Evolutionary conservation across 345 rosid species (phyloP).

Genomic region (Brassica napus): DNA sequence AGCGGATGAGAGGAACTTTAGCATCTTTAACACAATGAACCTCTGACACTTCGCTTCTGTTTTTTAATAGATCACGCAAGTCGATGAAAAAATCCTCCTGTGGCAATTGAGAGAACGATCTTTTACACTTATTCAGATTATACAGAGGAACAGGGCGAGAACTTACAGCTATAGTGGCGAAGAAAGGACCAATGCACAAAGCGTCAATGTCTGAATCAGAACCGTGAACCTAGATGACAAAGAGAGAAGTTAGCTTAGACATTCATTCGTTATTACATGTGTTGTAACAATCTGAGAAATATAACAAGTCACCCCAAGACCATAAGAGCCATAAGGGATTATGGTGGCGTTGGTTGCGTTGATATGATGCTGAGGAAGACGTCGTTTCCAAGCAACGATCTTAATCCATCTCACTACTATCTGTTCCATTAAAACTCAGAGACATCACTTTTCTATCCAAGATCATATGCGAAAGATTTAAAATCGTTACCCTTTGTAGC

Average conservation of each 20-base stretch:
- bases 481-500: conserved; percentile 42
- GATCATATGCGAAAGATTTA: neutral
- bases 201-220: conserved; percentile 65
- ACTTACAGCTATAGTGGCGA: conserved; percentile 56
- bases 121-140: neutral
- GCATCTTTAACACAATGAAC: conserved; percentile 53
- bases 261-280: too few species aligned
- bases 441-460: neutral
- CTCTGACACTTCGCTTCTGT: conserved; percentile 45
- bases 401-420: conserved; percentile 45
- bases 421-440: neutral
- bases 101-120: conserved; percentile 15
- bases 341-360: conserved; percentile 47
- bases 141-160: neutral
- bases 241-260: conserved; percentile 5
- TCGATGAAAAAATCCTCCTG: conserved; percentile 62
- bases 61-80: conserved; percentile 49
- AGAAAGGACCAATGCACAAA: conserved; percentile 56
- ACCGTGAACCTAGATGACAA: conserved; percentile 49
- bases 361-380: conserved; percentile 45
- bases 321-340: conserved; percentile 60
- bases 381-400: conserved; percentile 56
- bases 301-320: conserved; percentile 49
- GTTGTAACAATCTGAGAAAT: neutral
- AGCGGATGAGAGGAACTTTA: conserved; percentile 56